Evolutionary conservation across 768 basidiomycete species (phyloP).

Genomic region (Tubosaeta sp.): DNA sequence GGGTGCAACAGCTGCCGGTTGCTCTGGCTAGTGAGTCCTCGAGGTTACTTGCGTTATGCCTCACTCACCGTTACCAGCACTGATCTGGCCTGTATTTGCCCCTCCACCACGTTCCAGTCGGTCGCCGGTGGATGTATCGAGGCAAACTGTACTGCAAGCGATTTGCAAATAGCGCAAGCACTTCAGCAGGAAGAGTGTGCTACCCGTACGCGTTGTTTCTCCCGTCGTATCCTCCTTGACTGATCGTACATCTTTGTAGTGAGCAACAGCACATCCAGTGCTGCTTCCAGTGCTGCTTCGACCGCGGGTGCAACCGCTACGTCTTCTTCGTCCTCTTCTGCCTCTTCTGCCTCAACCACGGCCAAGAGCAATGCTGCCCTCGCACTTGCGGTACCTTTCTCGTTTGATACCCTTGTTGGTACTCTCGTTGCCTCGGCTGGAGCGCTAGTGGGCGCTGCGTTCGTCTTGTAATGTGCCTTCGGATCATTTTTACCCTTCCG

Average conservation of each 20-base stretch:
- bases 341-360: not conserved
- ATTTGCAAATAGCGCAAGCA: constrained; percentile 26
- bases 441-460: constrained; percentile 21
- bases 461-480: constrained; percentile 15
- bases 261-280: not conserved
- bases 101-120: constrained; percentile 34
- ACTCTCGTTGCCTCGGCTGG: constrained; percentile 25
- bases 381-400: constrained; percentile 11
- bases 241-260: not conserved
- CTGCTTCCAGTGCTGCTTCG: not conserved
- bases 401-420: constrained; percentile 16
- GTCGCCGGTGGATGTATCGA: constrained; percentile 32
- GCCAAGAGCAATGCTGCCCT: constrained; percentile 12
- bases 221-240: not conserved
- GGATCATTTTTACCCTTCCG: not conserved
- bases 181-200: constrained; percentile 35
- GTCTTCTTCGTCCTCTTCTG: not conserved
- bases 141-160: constrained; percentile 31
- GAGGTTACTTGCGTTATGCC: not conserved
- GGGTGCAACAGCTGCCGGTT: not conserved
- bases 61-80: constrained; percentile 25
- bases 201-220: constrained; percentile 1
- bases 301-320: not conserved
- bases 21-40: constrained; percentile 14
- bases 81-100: constrained; percentile 38